Evolutionary conservation across 208 protist genomes (phyloP).

Genomic region (Leishmania gerbilli): DNA sequence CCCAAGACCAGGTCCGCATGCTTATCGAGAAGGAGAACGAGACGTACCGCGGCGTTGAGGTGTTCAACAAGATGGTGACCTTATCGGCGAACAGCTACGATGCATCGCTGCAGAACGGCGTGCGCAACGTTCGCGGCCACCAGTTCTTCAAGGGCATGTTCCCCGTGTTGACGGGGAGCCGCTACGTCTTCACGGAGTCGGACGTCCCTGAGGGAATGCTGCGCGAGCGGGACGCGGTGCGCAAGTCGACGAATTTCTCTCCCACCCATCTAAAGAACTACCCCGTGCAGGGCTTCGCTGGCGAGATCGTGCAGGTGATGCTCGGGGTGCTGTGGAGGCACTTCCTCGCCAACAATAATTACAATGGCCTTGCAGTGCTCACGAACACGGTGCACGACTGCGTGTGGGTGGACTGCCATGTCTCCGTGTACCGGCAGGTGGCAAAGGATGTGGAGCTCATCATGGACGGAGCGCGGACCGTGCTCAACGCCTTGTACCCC

Average conservation of each 20-base stretch:
- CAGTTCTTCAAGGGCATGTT: conserved; percentile 94
- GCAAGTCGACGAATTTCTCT: conserved; percentile 92
- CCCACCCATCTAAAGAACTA: conserved; percentile 94
- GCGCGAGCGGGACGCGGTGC: conserved; percentile 42
- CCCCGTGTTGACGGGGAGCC: conserved; percentile 88
- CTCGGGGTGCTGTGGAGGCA: conserved; percentile 91
- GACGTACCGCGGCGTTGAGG: conserved; percentile 87
- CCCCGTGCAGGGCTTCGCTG: conserved; percentile 93
- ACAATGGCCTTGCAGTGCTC: conserved; percentile 87
- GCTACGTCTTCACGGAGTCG: conserved; percentile 91
- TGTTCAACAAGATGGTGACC: conserved; percentile 91
- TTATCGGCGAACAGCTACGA: conserved; percentile 91
- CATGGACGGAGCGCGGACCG: conserved; percentile 82
- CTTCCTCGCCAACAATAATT: conserved; percentile 87
- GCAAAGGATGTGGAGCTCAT: conserved; percentile 84
- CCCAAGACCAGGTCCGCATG: conserved; percentile 89
- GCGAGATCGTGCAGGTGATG: conserved; percentile 94
- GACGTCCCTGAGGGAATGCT: conserved; percentile 84
- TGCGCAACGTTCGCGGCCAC: conserved; percentile 84
- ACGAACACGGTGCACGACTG: conserved; percentile 95
- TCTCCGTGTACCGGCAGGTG: conserved; percentile 79
- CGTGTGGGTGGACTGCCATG: conserved; percentile 92
- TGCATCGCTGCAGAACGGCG: conserved; percentile 84
- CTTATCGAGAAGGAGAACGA: conserved; percentile 92
- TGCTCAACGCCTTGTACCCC: conserved; percentile 81